Conservation (phyloP, 305 asterid genomes). For the Withania somnifera region DNA sequence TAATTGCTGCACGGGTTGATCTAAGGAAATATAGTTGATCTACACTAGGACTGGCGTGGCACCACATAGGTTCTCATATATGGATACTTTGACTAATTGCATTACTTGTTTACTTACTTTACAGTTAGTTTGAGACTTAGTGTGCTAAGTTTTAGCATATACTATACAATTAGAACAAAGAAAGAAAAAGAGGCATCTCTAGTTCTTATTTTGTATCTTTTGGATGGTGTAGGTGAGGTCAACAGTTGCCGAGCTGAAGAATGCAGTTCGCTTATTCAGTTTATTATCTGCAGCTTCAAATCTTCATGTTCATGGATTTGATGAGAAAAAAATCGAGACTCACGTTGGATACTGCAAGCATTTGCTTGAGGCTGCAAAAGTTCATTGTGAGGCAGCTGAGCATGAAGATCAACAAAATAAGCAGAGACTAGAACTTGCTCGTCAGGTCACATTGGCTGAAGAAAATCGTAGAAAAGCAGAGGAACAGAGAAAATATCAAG, state of each 20-base stretch:
- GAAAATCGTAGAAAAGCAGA: conserved; percentile 86
- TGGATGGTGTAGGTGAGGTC: conserved; percentile 51
- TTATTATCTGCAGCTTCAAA: conserved; percentile 77
- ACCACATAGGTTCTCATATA: conserved; percentile 1
- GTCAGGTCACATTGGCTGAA: conserved; percentile 83
- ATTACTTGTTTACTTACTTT: neutral
- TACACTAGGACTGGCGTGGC: neutral
- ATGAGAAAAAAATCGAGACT: conserved; percentile 94
- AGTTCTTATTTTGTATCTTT: neutral
- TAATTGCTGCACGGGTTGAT: neutral
- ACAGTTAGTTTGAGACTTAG: neutral
- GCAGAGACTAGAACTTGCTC: conserved; percentile 76
- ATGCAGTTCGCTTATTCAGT: conserved; percentile 95
- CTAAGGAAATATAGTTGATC: neutral
- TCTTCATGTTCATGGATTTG: conserved; percentile 90
- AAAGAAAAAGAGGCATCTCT: neutral
- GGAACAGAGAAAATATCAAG: conserved; percentile 77
- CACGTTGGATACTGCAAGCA: conserved; percentile 96
- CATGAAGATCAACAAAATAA: conserved; percentile 76
- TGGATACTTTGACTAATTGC: neutral
- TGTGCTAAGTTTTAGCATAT: neutral
- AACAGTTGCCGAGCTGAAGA: conserved; percentile 91
- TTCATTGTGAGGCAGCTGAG: conserved; percentile 92
- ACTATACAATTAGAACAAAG: neutral
- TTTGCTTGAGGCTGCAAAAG: conserved; percentile 90